These are phyloP conservation scores for Lipomyces lipofer DNA, from an alignment of 805 yeast species.

Conservation along the genomic window DNA sequence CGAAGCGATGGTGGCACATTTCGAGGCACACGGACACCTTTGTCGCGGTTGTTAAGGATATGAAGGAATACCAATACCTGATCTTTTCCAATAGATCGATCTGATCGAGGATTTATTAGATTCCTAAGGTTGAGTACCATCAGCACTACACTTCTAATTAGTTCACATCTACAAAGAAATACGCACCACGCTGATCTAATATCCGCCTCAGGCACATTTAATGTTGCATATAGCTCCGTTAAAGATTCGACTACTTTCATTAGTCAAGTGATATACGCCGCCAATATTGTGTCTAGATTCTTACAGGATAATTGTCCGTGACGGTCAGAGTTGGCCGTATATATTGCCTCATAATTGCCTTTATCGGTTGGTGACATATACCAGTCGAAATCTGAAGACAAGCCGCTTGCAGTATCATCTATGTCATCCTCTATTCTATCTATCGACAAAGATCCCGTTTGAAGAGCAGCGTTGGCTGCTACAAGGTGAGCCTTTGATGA, in stretches of 20 bases:
- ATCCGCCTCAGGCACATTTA: slow-evolving; percentile 81
- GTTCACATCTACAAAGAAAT: no score
- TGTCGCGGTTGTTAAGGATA: slow-evolving; percentile 84
- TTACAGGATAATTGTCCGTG: slow-evolving; percentile 71
- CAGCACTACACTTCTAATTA: no score
- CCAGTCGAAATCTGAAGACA: slow-evolving; percentile 84
- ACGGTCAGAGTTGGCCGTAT: slow-evolving; percentile 69
- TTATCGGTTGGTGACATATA: slow-evolving; percentile 90
- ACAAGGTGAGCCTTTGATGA: slow-evolving; percentile 81
- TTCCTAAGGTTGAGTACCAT: slow-evolving; percentile 41
- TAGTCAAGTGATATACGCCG: no score
- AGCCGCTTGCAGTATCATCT: slow-evolving; percentile 65
- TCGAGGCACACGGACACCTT: slow-evolving; percentile 81
- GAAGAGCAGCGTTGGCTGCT: slow-evolving; percentile 74
- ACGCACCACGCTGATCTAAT: slow-evolving; percentile 78
- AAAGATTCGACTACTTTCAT: slow-evolving; percentile 57
- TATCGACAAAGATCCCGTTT: slow-evolving; percentile 35
- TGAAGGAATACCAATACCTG: slow-evolving; percentile 88
- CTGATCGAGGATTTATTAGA: slow-evolving; percentile 85
- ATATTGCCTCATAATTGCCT: slow-evolving; percentile 72
- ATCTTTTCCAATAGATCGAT: slow-evolving; percentile 87
- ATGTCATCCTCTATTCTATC: slow-evolving; percentile 39
- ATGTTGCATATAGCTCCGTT: slow-evolving; percentile 64
- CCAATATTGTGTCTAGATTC: no score
- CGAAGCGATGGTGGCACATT: slow-evolving; percentile 92